A percentile compares a stretch with the other conserved stretches of the same genome.
phyloP scores from a whole-genome alignment of 345 rosid genomes.

The Syzygium oleosum region DNA sequence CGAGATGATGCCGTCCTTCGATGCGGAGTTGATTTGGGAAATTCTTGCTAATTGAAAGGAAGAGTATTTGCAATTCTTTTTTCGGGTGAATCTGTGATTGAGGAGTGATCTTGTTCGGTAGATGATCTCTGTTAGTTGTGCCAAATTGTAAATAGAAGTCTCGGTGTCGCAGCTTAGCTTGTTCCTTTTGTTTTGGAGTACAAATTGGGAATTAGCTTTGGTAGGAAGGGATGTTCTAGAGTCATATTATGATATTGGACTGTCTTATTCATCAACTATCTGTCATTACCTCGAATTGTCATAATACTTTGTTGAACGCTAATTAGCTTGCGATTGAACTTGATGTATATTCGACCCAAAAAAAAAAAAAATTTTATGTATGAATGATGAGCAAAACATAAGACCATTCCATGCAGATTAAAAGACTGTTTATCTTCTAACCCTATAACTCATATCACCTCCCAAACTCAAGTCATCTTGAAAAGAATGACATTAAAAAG shows the following conservation, averaged over 20 bases:
- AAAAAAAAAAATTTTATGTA: neutral
- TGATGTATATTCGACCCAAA: neutral
- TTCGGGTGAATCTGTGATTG: neutral
- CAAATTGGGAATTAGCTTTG: neutral
- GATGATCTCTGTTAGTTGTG: neutral
- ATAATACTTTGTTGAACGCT: neutral
- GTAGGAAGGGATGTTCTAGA: neutral
- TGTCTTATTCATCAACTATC: neutral
- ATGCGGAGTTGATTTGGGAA: slow-evolving; percentile 85
- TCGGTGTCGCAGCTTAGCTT: neutral
- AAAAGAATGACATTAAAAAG: neutral
- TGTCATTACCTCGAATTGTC: neutral
- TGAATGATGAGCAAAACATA: neutral
- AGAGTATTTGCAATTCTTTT: neutral
- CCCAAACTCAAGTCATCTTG: neutral
- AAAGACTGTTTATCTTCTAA: neutral
- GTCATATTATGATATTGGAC: neutral
- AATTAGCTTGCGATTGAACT: neutral
- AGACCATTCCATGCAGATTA: neutral
- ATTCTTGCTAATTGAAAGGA: slow-evolving; percentile 55
- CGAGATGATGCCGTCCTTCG: slow-evolving; percentile 82
- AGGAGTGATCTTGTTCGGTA: neutral
- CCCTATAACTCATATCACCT: neutral
- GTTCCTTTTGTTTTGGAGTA: neutral
- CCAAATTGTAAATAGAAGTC: neutral